Base-by-base conservation (phyloP, 2,329 filamentous ascomycete genomes). In the Xylariaceae sp. region DNA sequence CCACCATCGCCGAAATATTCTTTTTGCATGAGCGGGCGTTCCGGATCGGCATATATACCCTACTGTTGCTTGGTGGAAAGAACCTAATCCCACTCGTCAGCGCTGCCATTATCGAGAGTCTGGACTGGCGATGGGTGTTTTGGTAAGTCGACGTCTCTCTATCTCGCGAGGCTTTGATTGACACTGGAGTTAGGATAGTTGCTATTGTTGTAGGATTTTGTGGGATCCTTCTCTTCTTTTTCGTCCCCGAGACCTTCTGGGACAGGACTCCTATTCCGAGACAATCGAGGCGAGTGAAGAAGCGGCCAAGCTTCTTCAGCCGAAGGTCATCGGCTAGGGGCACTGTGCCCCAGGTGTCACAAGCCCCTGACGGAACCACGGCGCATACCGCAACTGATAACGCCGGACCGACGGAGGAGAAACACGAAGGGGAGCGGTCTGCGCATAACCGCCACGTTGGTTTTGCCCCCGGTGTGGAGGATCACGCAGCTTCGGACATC, bases 161-260 rank as follows among this genome's bases (percentile, higher is more conserved):
- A n/a, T n/a, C n/a, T n/a, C n/a, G n/a, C n/a, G n/a, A n/a, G n/a
- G n/a, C n/a, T n/a, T 6, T 24, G 6, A 11, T 11, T 24, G 11
- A 24, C 11, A 37, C 30, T 9, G 31, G 11, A 5, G 23, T 8
- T 36, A 85, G 83, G 83, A 81, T 94, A 39, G 80, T 94, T 31
- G 78, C 88, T 1, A 85, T 95, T 3, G 68, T 94, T 8, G 84
- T 88, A 23, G 86, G 71, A 0, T 75, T 86, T 33, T 81, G 80
- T 43, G 73, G 81, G 26, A 59, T 77, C 14, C 65, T 94, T 3
- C 70, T 97, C 1, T 95, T 94, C 59, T 71, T 96, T 43, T 94
- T 95, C 52, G 86, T 95, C 0, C 90, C 90, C 0, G 90, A 97
- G 64, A 95, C 88, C 0, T 96, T 95, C 50, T 97, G 90, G 90